Conservation (phyloP, 805 yeast genomes). For the Jamesozyma hellenica region DNA sequence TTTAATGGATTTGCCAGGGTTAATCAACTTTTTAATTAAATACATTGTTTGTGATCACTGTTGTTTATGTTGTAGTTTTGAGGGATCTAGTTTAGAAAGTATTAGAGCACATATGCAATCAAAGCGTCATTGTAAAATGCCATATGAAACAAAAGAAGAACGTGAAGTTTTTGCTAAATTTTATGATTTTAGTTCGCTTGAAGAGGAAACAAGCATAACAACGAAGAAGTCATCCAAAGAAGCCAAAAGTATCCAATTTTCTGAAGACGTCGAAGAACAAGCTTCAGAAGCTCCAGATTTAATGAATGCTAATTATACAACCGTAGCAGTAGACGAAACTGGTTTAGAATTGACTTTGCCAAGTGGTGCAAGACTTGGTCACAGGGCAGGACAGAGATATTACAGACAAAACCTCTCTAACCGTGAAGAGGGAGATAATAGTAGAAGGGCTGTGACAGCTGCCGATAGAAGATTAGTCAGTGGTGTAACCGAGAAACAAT, state of each 20-base stretch:
- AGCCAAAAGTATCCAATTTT: slow-evolving; percentile 28
- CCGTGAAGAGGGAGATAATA: slow-evolving; percentile 38
- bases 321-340: slow-evolving; percentile 37
- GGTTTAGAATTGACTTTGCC: slow-evolving; percentile 67
- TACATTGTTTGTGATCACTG: slow-evolving; percentile 74
- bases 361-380: slow-evolving; percentile 71
- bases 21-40: slow-evolving; percentile 67
- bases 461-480: slow-evolving; percentile 57
- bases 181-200: slow-evolving; percentile 72
- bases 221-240: slow-evolving; percentile 10
- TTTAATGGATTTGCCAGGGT: slow-evolving; percentile 57
- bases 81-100: slow-evolving; percentile 77
- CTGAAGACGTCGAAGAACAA: slow-evolving; percentile 23
- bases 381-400: slow-evolving; percentile 62
- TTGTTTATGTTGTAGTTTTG: slow-evolving; percentile 73
- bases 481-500: slow-evolving; percentile 52
- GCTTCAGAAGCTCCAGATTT: slow-evolving; percentile 18
- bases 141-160: slow-evolving; percentile 76
- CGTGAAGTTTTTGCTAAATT: slow-evolving; percentile 65
- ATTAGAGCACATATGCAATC: slow-evolving; percentile 80
- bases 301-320: slow-evolving; percentile 27
- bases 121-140: slow-evolving; percentile 81
- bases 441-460: slow-evolving; percentile 64
- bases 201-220: slow-evolving; percentile 37
- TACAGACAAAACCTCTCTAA: slow-evolving; percentile 54